Percentiles rank a stretch among this genome's conserved stretches.
These are phyloP conservation scores for Alternaria sp. DNA, from an alignment of 2,329 filamentous ascomycete species.

Conservation along the genomic window DNA sequence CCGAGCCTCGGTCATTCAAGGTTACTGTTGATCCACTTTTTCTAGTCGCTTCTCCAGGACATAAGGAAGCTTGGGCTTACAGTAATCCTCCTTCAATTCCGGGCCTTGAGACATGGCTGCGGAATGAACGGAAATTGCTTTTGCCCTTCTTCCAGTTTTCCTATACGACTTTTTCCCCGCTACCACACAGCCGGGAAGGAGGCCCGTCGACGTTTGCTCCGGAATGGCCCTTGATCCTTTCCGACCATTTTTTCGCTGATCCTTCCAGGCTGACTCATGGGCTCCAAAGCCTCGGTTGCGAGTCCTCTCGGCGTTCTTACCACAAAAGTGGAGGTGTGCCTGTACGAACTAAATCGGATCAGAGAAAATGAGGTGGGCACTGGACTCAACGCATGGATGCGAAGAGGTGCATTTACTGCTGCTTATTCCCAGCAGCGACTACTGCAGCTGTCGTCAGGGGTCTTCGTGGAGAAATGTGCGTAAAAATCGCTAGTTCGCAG, in stretches of 20 bases:
- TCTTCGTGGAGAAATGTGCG: conserved; percentile 15
- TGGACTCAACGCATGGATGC: conserved; percentile 6
- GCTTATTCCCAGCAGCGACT: conserved; percentile 14
- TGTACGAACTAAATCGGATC: conserved; percentile 13
- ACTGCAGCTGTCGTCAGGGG: conserved; percentile 13
- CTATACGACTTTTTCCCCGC: conserved; percentile 18
- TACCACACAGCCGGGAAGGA: conserved; percentile 36
- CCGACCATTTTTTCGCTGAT: conserved; percentile 24
- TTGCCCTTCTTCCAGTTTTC: conserved; percentile 6
- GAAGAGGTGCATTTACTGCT: conserved; percentile 9
- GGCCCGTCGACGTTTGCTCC: conserved; percentile 32
- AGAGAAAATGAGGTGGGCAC: conserved; percentile 1
- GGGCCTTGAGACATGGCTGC: conserved; percentile 16
- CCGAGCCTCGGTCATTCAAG: conserved; percentile 11
- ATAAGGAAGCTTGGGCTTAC: background rate
- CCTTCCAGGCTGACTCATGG: conserved; percentile 18
- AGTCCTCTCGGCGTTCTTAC: conserved; percentile 15
- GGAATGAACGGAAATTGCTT: conserved; percentile 19
- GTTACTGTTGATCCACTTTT: conserved; percentile 11
- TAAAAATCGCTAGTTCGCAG: conserved; percentile 21
- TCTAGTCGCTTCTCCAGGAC: background rate
- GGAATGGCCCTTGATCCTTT: conserved; percentile 22
- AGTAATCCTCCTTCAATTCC: conserved; percentile 13
- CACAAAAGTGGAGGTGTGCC: conserved; percentile 22
- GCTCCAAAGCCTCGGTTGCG: conserved; percentile 8